Evolutionary conservation across 176 grass and related monocot genomes (phyloP), one percentile per base, ranked within the genome.

Genomic region (Microstegium vimineum): DNA sequence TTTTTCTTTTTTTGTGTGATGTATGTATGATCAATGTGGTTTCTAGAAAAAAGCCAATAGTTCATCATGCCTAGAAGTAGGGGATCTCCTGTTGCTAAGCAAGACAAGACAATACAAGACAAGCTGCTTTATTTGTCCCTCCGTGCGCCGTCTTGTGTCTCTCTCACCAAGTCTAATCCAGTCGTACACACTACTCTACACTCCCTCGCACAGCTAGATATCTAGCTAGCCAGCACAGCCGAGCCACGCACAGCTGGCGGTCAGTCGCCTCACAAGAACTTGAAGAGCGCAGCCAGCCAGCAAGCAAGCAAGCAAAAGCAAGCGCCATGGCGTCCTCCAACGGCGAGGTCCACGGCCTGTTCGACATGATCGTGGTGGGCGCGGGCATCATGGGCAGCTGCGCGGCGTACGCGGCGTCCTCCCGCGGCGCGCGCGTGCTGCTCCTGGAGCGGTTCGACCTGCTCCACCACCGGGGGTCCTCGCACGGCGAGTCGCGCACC

Each of bases 361-460:
- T 84, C 77, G 92, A 94, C 75, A 77, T 89, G 43, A 77, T 97
- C 79, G 85, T 97, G 37, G 71, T 94, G 6, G 94, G 94, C 22
- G 92, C 86, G 20, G 92, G 94, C 15, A 91, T 97, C 81, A 97
- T 97, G 92, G 92, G 94, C 9, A 97, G 92, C 83, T 97, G 94
- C 87, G 83, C 92, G 67, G 94, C 92, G 25, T 77, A 97, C 86
- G 80, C 85, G 69, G 83, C 87, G 9, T 37, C 92, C 7, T 89
- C 83, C 57, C 83, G 71, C 15, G 87, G 80, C 77, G 74, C 70
- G 56, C 81, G 80, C 47, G 82, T 84, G 51, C 86, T 97, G 30
- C 92, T 94, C 5, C 86, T 97, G 11, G 94, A 97, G 81, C 92
- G 38, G 8, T 97, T 94, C 83, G 94, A 97, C 89, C 85, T 90